A percentile compares a stretch with the other conserved stretches of the same genome.
These are phyloP conservation scores for Termitomyces sp. DNA, from an alignment of 768 basidiomycete genomes.

Conservation along the genomic window DNA sequence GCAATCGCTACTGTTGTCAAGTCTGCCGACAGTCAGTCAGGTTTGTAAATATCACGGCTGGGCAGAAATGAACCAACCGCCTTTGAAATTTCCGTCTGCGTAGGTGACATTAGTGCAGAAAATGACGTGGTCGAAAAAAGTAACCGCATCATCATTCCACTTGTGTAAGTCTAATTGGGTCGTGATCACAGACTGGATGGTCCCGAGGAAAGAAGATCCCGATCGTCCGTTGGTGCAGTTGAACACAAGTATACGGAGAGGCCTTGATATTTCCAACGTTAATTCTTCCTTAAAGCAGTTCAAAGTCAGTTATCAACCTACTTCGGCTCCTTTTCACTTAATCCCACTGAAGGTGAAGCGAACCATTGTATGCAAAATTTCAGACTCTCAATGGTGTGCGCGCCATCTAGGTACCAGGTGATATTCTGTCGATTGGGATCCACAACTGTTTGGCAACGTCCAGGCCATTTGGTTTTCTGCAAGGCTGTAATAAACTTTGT, in stretches of 20 bases:
- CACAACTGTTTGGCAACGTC: slow-evolving; percentile 80
- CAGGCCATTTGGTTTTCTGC: slow-evolving; percentile 79
- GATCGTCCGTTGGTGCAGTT: slow-evolving; percentile 94
- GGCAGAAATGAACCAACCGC: slow-evolving; percentile 47
- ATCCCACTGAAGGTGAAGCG: slow-evolving; percentile 50
- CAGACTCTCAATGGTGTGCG: slow-evolving; percentile 91
- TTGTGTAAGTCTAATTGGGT: slow-evolving; percentile 39
- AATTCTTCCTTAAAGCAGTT: not conserved
- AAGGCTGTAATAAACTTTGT: slow-evolving; percentile 57
- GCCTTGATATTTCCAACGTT: slow-evolving; percentile 16
- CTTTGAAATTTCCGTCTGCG: slow-evolving; percentile 82
- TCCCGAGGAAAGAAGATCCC: slow-evolving; percentile 61
- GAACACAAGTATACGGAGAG: slow-evolving; percentile 72
- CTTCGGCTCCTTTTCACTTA: slow-evolving; percentile 25
- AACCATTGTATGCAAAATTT: slow-evolving; percentile 89
- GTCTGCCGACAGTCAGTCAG: slow-evolving; percentile 42
- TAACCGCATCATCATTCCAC: slow-evolving; percentile 28
- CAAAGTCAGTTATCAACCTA: slow-evolving; percentile 9
- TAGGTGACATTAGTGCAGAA: slow-evolving; percentile 98
- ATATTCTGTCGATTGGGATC: slow-evolving; percentile 50
- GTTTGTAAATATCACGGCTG: not conserved
- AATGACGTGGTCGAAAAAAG: slow-evolving; percentile 79
- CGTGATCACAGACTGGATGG: slow-evolving; percentile 49
- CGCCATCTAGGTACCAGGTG: slow-evolving; percentile 93
- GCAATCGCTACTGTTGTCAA: slow-evolving; percentile 66